Conservation (phyloP, 1,139 yeast species). For the Magnusiomyces tetraspermus region DNA sequence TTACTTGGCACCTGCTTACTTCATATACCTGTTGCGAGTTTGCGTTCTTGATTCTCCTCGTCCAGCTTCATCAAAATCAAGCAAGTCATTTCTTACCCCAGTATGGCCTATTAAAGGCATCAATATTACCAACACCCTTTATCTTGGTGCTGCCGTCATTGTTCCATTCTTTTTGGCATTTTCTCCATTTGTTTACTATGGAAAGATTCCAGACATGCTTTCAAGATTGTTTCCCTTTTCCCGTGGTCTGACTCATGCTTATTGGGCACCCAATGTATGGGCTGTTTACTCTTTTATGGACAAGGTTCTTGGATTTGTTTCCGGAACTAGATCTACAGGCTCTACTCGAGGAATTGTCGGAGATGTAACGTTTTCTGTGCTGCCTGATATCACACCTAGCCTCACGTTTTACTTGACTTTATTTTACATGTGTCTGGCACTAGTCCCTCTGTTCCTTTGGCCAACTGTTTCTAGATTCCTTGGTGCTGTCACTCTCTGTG, state of each 20-base stretch:
- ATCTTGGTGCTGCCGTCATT: conserved; percentile 59
- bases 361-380: conserved; percentile 68
- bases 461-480: conserved; percentile 73
- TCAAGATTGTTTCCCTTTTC: conserved; percentile 82
- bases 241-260: conserved; percentile 92
- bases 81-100: not conserved
- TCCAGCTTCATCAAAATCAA: conserved; percentile 12
- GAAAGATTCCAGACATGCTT: conserved; percentile 56
- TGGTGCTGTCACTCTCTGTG: conserved; percentile 82
- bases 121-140: conserved; percentile 40
- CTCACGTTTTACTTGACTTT: conserved; percentile 69
- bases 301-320: conserved; percentile 49
- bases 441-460: conserved; percentile 62
- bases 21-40: conserved; percentile 62
- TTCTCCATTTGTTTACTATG: conserved; percentile 64
- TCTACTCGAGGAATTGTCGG: conserved; percentile 89
- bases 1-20: conserved; percentile 91
- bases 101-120: conserved; percentile 33
- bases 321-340: conserved; percentile 28
- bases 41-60: conserved; percentile 44
- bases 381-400: conserved; percentile 73
- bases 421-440: conserved; percentile 66
- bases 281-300: conserved; percentile 85
- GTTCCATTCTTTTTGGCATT: conserved; percentile 60
- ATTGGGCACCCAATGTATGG: conserved; percentile 99